These are phyloP conservation scores for Pyrus communis DNA, from an alignment of 306 rosid species.

Conservation along the genomic window DNA sequence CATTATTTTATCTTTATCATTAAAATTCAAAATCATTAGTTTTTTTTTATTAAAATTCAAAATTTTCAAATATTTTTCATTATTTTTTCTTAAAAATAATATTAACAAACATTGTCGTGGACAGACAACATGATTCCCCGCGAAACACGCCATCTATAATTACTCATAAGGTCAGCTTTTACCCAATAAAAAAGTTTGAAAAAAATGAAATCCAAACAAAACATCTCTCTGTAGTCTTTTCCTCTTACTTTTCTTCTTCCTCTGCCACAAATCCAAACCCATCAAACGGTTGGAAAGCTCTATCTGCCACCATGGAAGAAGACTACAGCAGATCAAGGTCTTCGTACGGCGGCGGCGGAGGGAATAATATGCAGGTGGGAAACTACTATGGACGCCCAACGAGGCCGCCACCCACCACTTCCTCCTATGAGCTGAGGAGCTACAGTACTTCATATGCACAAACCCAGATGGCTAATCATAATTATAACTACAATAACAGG, in stretches of 20 bases:
- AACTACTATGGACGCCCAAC: constrained; percentile 48
- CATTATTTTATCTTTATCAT: too few species aligned
- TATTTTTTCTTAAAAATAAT: not conserved
- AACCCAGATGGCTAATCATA: constrained; percentile 28
- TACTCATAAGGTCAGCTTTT: constrained; percentile 16
- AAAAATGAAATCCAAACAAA: constrained; percentile 3
- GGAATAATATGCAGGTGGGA: constrained; percentile 54
- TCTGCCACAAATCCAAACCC: not conserved
- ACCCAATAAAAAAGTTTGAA: too few species aligned
- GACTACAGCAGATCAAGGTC: constrained; percentile 53
- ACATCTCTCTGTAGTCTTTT: not conserved
- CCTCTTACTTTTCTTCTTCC: not conserved
- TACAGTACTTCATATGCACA: constrained; percentile 51
- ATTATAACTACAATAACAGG: constrained; percentile 13
- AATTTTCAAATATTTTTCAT: too few species aligned
- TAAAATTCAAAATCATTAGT: too few species aligned
- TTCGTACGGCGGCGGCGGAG: constrained; percentile 31
- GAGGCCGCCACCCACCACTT: constrained; percentile 19
- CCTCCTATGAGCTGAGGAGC: constrained; percentile 39
- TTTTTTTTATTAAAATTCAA: too few species aligned
- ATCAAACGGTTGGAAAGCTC: not conserved
- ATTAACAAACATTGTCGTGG: not conserved
- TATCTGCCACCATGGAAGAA: constrained; percentile 40
- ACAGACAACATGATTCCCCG: constrained; percentile 37
- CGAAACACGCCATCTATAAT: constrained; percentile 34